Evolutionary conservation across 202 grass and related monocot species (phyloP), one percentile per base, ranked within the genome.

Genomic region (Alloteropsis angusta): DNA sequence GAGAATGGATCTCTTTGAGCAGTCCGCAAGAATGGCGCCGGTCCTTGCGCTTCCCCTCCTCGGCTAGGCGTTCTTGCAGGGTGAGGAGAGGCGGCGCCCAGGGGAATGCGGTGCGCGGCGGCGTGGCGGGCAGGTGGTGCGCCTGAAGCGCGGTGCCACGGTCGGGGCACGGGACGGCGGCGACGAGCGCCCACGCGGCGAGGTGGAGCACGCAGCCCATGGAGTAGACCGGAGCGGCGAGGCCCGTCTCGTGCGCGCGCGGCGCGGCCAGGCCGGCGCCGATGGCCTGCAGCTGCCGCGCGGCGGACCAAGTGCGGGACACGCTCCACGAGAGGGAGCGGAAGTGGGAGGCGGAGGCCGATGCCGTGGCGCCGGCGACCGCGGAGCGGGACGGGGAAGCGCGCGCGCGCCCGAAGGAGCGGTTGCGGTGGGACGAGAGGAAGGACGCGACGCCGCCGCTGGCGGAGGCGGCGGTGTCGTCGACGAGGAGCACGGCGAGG

Each of bases 291-390:
- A 99, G 79, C 86, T 99, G 96, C 2, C 92, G 82, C n/a, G 90
- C 77, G 2, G 92, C 92, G 1, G 96, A 99, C 96, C 96, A 99
- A 4, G 87, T 81, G 21, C 90, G 89, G 17, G 96, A 99, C 47
- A 99, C 90, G 79, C 92, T 96, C 92, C 92, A 99, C 0, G 96
- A 99, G 23, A 93, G 96, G 68, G 96, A 96, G 60, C 96, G 87
- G 88, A 93, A 93, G 49, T 99, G 96, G 49, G 87, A 54, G 0
- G 85, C 71, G 4, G 91, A 90, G n/a, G 54, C 2, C 12, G 88
- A 87, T 12, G 60, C 32, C 15, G 77, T 49, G 8, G 68, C 35
- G 15, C 75, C 55, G 22, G 60, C 41, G 39, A 23, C 8, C 16
- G 58, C 74, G 19, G 78, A 44, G 71, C 78, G 74, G 26, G 85